Evolutionary conservation across 23 red algal species (phyloP).

Genomic region (Gracilaria domingensis): DNA sequence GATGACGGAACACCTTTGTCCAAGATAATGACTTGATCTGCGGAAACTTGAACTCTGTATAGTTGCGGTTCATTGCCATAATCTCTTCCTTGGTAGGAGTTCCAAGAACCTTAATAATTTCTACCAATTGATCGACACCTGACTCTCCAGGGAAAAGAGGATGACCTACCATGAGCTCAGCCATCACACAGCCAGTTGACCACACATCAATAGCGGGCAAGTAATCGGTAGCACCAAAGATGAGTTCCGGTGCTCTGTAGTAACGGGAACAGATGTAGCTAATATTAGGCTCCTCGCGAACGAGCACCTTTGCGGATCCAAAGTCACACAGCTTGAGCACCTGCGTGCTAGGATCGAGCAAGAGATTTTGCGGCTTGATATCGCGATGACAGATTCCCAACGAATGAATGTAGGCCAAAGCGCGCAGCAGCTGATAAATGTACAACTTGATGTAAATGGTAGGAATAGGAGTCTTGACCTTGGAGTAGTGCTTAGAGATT

Average conservation of each 20-base stretch:
- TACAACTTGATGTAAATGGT: constrained; percentile 94
- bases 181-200: constrained; percentile 98
- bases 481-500: constrained; percentile 91
- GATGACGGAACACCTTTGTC: constrained; percentile 82
- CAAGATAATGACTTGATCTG: constrained; percentile 83
- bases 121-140: constrained; percentile 93
- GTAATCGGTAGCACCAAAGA: constrained; percentile 96
- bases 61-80: constrained; percentile 91
- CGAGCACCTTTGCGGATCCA: constrained; percentile 93
- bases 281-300: constrained; percentile 90
- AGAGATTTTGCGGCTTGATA: constrained; percentile 97
- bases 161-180: constrained; percentile 91
- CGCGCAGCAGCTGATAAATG: constrained; percentile 95
- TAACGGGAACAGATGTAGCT: constrained; percentile 98
- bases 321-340: constrained; percentile 98
- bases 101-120: constrained; percentile 98
- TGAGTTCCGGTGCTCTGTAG: constrained; percentile 93
- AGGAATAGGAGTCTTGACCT: constrained; percentile 92
- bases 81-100: constrained; percentile 94
- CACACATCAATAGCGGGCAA: constrained; percentile 95
- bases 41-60: constrained; percentile 96
- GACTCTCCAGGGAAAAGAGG: constrained; percentile 97
- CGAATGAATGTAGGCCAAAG: constrained; percentile 92
- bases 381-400: constrained; percentile 93
- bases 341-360: constrained; percentile 92